Percentiles rank a stretch among this genome's conserved stretches.
Conservation (phyloP, 2,329 filamentous ascomycete genomes). For the Penicillium hesseltinei region DNA sequence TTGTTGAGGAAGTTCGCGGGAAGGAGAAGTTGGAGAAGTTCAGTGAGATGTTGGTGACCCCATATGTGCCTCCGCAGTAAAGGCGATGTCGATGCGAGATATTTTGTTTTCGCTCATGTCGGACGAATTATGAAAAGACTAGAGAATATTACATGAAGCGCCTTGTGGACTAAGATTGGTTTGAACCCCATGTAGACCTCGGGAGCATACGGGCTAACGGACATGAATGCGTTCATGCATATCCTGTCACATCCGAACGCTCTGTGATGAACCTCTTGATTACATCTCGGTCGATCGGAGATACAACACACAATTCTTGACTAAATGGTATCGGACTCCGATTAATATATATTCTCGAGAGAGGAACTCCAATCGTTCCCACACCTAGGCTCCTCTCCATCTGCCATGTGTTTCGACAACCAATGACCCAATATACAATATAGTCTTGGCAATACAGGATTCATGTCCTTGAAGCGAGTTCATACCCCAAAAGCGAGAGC, state of each 20-base stretch:
- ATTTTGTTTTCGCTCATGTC: conserved; percentile 18
- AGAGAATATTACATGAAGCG: conserved; percentile 35
- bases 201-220: not conserved
- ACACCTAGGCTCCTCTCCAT: conserved; percentile 1
- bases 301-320: not conserved
- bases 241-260: not conserved
- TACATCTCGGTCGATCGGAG: not conserved
- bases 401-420: conserved; percentile 18
- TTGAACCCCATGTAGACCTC: not conserved
- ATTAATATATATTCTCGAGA: not conserved
- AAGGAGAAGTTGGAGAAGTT: conserved; percentile 89
- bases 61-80: conserved; percentile 1
- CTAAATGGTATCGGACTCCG: not conserved
- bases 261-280: not conserved
- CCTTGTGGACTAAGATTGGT: not conserved
- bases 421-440: not conserved
- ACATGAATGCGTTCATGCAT: not conserved
- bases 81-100: conserved; percentile 10
- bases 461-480: not conserved
- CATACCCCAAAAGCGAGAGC: conserved; percentile 18
- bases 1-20: conserved; percentile 92
- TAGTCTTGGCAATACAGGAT: conserved; percentile 1
- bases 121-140: conserved; percentile 40
- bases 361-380: not conserved
- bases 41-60: conserved; percentile 24